A percentile compares a stretch with the other conserved stretches of the same genome.
Conservation (phyloP, 2,329 filamentous ascomycete genomes). For the Scortechinia acanthostroma region DNA sequence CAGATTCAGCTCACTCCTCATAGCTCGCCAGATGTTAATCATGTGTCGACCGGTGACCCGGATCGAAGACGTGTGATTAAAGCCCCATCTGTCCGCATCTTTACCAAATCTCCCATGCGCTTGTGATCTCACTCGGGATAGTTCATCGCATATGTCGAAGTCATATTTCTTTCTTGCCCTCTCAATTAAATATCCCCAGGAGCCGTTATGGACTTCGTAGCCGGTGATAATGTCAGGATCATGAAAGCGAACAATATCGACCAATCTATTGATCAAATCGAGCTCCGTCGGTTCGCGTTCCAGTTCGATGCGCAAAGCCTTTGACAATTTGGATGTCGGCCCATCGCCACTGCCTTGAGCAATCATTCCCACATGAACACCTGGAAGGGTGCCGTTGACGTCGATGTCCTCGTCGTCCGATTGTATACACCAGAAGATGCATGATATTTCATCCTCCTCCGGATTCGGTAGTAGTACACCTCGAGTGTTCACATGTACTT, state of each 20-base stretch:
- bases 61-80: slow-evolving; percentile 86
- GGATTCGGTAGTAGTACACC: slow-evolving; percentile 79
- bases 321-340: neutral
- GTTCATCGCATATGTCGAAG: slow-evolving; percentile 81
- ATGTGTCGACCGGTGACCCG: slow-evolving; percentile 88
- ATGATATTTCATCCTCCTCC: slow-evolving; percentile 79
- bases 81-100: slow-evolving; percentile 84
- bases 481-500: slow-evolving; percentile 84
- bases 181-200: slow-evolving; percentile 94
- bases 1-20: slow-evolving; percentile 85
- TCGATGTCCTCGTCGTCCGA: slow-evolving; percentile 58
- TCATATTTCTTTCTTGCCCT: slow-evolving; percentile 80
- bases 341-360: slow-evolving; percentile 53
- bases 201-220: slow-evolving; percentile 86
- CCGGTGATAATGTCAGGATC: slow-evolving; percentile 92
- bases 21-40: slow-evolving; percentile 95
- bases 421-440: slow-evolving; percentile 84
- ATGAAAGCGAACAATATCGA: slow-evolving; percentile 74
- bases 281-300: slow-evolving; percentile 73
- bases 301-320: slow-evolving; percentile 51
- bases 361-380: slow-evolving; percentile 58
- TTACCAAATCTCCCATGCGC: slow-evolving; percentile 80
- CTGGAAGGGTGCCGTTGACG: slow-evolving; percentile 29
- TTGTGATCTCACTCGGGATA: slow-evolving; percentile 80
- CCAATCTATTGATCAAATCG: slow-evolving; percentile 76